phyloP scores from a whole-genome alignment of 495 filamentous ascomycete species.

The Collariella sp. region DNA sequence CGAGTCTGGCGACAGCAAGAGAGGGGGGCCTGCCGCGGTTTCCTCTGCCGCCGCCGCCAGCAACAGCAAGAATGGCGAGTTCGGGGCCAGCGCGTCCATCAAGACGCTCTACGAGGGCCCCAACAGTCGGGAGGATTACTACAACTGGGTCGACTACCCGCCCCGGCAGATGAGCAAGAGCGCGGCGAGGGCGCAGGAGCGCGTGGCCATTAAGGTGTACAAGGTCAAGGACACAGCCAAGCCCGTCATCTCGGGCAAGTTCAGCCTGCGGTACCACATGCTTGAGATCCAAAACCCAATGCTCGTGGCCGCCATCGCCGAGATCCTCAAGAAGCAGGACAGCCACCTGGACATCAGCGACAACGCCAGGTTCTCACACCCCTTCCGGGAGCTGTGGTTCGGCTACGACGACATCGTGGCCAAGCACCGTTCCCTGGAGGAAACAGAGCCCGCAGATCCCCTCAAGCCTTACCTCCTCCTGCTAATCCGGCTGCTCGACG shows the following conservation, averaged over 20 bases:
- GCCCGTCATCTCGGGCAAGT: conserved; percentile 26
- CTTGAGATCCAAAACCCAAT: conserved; percentile 31
- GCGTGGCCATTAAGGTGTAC: conserved; percentile 35
- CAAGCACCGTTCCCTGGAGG: conserved; percentile 9
- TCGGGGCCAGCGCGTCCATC: conserved; percentile 14
- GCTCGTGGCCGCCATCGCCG: conserved; percentile 26
- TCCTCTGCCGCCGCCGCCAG: background rate
- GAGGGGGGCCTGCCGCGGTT: background rate
- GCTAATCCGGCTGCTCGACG: conserved; percentile 28
- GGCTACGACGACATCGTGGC: conserved; percentile 28
- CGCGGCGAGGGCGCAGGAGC: conserved; percentile 27
- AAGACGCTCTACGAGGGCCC: conserved; percentile 30
- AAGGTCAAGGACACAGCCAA: conserved; percentile 32
- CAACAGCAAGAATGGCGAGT: conserved; percentile 11
- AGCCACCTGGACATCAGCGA: conserved; percentile 27
- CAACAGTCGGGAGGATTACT: conserved; percentile 12
- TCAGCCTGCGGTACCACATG: conserved; percentile 26
- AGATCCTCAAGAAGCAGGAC: conserved; percentile 26
- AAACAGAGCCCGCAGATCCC: conserved; percentile 1
- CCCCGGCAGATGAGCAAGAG: conserved; percentile 29
- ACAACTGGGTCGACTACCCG: conserved; percentile 34
- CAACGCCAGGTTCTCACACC: conserved; percentile 24
- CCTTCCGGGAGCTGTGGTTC: conserved; percentile 34
- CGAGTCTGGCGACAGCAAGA: conserved; percentile 1
- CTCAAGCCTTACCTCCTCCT: conserved; percentile 26